Percentiles rank a stretch among this genome's conserved stretches.
These are phyloP conservation scores for Acer saccharum DNA, from an alignment of 345 rosid species.

Conservation along the genomic window DNA sequence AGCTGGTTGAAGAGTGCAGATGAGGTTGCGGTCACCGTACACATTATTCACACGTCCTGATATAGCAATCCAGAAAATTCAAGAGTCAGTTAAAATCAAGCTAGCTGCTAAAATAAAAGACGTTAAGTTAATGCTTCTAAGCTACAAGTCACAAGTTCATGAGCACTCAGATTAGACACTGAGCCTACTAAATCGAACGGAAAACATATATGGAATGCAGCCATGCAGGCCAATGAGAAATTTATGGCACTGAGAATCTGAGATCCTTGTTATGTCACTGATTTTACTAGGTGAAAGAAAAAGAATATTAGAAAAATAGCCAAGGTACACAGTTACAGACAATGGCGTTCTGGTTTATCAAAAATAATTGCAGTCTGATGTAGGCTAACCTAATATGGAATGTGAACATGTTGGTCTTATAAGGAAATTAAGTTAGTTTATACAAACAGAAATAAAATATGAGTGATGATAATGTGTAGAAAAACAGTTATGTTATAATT, in stretches of 20 bases:
- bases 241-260: not conserved
- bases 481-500: not conserved
- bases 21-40: conserved; percentile 93
- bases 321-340: not conserved
- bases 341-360: not conserved
- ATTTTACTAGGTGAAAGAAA: not conserved
- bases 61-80: not conserved
- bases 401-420: not conserved
- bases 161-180: not conserved
- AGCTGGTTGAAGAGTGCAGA: conserved; percentile 83
- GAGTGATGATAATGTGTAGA: not conserved
- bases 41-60: conserved; percentile 97
- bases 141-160: not conserved
- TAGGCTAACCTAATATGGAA: not conserved
- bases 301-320: not conserved
- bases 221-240: not conserved
- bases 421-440: not conserved
- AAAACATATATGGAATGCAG: not conserved
- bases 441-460: not conserved
- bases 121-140: not conserved
- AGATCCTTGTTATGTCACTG: not conserved
- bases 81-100: conserved; percentile 4
- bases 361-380: conserved; percentile 3
- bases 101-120: not conserved
- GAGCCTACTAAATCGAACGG: not conserved